Conservation (phyloP, 148 eudicot genomes). For the Camellia sinensis region DNA sequence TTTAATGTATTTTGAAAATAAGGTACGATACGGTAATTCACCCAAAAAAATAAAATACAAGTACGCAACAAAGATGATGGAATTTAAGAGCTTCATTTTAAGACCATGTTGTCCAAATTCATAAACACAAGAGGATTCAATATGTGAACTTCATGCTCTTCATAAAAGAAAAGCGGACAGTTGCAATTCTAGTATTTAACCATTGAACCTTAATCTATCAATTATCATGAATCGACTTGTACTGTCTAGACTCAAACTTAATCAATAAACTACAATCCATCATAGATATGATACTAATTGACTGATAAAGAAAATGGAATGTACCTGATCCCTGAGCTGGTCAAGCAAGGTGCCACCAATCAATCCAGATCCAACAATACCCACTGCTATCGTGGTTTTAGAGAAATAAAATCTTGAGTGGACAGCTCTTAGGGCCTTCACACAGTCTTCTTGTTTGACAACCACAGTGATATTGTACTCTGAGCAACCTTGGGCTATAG, state of each 20-base stretch:
- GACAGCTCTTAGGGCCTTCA: slow-evolving; percentile 83
- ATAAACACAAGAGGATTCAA: neutral
- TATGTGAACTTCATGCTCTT: neutral
- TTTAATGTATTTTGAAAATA: no score
- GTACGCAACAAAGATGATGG: no score
- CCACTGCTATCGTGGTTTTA: slow-evolving; percentile 89
- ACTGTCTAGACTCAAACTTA: neutral
- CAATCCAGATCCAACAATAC: slow-evolving; percentile 95
- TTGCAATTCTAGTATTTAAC: neutral
- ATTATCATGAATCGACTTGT: neutral
- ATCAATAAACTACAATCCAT: neutral
- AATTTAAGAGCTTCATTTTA: no score
- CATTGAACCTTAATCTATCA: neutral
- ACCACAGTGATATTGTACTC: slow-evolving; percentile 96
- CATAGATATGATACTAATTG: neutral
- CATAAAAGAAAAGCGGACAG: no score
- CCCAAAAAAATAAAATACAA: no score
- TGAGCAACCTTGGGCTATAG: slow-evolving; percentile 99
- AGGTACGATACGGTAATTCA: no score
- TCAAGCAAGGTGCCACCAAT: slow-evolving; percentile 91
- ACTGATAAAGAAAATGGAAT: neutral
- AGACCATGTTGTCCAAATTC: no score
- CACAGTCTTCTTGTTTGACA: slow-evolving; percentile 83
- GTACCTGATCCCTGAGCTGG: slow-evolving; percentile 93
- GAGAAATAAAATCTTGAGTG: slow-evolving; percentile 97